phyloP scores from a whole-genome alignment of 2,329 filamentous ascomycete species.

The Neofusicoccum sp. region DNA sequence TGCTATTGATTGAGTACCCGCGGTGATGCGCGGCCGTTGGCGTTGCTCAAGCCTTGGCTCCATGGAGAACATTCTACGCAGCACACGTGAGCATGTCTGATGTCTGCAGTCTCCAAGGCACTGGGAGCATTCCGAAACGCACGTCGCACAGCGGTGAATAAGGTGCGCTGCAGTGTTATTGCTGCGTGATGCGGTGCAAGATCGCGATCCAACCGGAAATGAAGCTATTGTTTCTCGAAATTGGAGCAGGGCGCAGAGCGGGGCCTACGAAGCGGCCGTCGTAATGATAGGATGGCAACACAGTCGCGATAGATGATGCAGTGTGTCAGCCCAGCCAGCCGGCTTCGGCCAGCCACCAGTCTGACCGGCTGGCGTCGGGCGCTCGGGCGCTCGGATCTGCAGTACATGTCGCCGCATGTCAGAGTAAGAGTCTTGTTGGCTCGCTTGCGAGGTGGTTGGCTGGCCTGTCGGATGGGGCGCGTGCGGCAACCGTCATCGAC shows the following conservation, averaged over 20 bases:
- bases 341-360: neutral
- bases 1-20: constrained; percentile 10
- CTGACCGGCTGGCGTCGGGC: neutral
- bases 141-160: neutral
- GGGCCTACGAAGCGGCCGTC: neutral
- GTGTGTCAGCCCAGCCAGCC: neutral
- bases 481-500: constrained; percentile 12
- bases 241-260: neutral
- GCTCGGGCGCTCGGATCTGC: constrained; percentile 7
- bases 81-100: neutral
- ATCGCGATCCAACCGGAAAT: neutral
- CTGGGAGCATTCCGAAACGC: constrained; percentile 2
- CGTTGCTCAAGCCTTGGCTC: constrained; percentile 5
- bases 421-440: neutral
- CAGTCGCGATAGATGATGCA: neutral
- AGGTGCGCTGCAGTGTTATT: constrained; percentile 1
- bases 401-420: constrained; percentile 5
- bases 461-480: constrained; percentile 8
- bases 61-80: constrained; percentile 6
- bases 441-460: constrained; percentile 4
- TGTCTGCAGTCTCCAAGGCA: neutral
- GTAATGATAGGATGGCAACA: constrained; percentile 1
- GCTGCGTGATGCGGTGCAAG: neutral
- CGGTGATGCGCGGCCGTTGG: constrained; percentile 1
- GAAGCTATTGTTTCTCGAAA: neutral